A percentile compares a stretch with the other conserved stretches of the same genome.
phyloP scores from a whole-genome alignment of 1,139 yeast genomes.

The Pichia cactophila region DNA sequence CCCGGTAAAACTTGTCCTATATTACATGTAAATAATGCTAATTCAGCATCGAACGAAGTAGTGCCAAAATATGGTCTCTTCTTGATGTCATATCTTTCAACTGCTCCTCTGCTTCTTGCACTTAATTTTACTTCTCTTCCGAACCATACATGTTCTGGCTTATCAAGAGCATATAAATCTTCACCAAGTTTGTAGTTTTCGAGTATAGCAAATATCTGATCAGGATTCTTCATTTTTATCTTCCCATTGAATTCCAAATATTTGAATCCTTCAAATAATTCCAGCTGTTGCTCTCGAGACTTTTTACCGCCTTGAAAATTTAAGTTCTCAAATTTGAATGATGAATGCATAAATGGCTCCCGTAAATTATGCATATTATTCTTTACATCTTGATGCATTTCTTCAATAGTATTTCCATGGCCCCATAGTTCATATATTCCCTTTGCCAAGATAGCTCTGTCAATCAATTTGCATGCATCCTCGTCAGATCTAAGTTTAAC shows the following conservation, averaged over 20 bases:
- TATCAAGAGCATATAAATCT: conserved; percentile 37
- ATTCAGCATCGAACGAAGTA: conserved; percentile 89
- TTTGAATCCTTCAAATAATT: conserved; percentile 62
- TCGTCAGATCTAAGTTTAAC: conserved; percentile 57
- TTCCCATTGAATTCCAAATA: conserved; percentile 72
- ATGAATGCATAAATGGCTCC: conserved; percentile 34
- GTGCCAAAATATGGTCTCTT: conserved; percentile 88
- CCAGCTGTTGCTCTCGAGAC: conserved; percentile 44
- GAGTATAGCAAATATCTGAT: conserved; percentile 60
- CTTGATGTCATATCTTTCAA: conserved; percentile 75
- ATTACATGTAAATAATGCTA: conserved; percentile 77
- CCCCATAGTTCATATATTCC: conserved; percentile 89
- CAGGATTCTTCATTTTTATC: conserved; percentile 71
- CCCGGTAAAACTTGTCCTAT: conserved; percentile 67
- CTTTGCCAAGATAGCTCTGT: conserved; percentile 61
- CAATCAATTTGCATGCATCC: conserved; percentile 58
- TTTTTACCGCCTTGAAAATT: conserved; percentile 61
- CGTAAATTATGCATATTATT: conserved; percentile 25
- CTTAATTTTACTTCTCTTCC: conserved; percentile 66
- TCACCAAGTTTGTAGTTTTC: conserved; percentile 54
- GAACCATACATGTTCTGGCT: conserved; percentile 58
- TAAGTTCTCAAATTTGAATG: conserved; percentile 75
- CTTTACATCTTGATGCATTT: conserved; percentile 50
- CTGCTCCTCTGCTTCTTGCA: conserved; percentile 49
- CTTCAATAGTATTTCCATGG: conserved; percentile 46